Evolutionary conservation across 2,329 filamentous ascomycete species (phyloP).

Genomic region (Paracorniculantispora psalliotae): DNA sequence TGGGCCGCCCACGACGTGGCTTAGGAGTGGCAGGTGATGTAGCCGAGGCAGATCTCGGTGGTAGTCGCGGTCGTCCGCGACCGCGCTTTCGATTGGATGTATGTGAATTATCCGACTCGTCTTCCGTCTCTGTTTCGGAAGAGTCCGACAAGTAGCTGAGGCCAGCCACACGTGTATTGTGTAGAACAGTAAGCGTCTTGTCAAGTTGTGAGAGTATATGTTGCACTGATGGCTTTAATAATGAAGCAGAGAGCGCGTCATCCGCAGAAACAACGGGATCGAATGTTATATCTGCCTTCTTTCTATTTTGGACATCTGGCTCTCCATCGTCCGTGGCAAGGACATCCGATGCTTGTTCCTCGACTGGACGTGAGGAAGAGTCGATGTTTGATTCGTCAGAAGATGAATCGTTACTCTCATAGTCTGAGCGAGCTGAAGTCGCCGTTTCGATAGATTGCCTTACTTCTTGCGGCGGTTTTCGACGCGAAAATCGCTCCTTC

Average conservation of each 20-base stretch:
- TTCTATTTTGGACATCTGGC: neutral
- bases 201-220: constrained; percentile 69
- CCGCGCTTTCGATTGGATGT: neutral
- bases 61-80: constrained; percentile 14
- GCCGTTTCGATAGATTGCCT: constrained; percentile 20
- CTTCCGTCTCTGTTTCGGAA: constrained; percentile 27
- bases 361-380: neutral
- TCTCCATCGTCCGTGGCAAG: neutral
- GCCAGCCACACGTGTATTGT: constrained; percentile 55
- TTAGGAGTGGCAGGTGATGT: constrained; percentile 11
- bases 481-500: constrained; percentile 55
- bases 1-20: constrained; percentile 34
- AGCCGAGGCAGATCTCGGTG: constrained; percentile 7
- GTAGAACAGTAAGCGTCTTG: constrained; percentile 62
- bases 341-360: neutral
- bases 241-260: constrained; percentile 59
- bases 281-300: constrained; percentile 23
- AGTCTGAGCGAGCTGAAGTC: constrained; percentile 1
- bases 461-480: constrained; percentile 14
- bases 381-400: neutral
- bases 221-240: constrained; percentile 65
- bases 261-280: constrained; percentile 60
- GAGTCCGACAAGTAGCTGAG: constrained; percentile 36
- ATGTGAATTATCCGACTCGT: constrained; percentile 26
- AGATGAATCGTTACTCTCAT: neutral